Percentiles rank a stretch among this genome's conserved stretches.
phyloP scores from a whole-genome alignment of 352 stramenopile species.

The Globisporangium spinosum region DNA sequence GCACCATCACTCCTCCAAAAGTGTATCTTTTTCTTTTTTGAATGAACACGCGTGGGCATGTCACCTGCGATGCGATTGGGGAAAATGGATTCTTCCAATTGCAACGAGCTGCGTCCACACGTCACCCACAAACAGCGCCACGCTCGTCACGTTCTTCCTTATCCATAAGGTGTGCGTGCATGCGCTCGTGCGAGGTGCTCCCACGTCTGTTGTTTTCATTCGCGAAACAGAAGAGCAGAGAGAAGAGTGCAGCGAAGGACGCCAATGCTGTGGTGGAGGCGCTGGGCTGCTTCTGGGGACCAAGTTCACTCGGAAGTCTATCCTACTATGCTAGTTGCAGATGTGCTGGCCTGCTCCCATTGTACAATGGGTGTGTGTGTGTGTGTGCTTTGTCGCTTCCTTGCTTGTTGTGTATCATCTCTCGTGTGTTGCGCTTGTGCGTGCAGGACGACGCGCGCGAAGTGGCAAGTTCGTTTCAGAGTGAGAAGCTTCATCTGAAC shows the following conservation, averaged over 20 bases:
- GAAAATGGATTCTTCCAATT: neutral
- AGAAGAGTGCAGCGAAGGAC: neutral
- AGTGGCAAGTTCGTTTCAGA: neutral
- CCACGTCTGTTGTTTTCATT: neutral
- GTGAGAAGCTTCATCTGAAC: neutral
- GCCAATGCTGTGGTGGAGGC: neutral
- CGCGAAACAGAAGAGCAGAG: neutral
- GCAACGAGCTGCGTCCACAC: neutral
- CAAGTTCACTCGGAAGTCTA: neutral
- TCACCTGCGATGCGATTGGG: neutral
- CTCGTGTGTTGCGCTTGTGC: neutral
- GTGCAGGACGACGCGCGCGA: neutral
- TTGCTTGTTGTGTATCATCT: neutral
- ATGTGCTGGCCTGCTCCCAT: neutral
- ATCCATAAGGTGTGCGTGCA: neutral
- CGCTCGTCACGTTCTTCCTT: neutral
- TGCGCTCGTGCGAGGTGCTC: neutral
- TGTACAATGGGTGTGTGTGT: neutral
- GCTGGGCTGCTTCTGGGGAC: neutral
- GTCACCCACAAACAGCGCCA: neutral
- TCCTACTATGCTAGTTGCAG: neutral
- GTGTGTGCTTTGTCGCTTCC: neutral
- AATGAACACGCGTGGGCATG: neutral
- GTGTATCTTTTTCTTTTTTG: constrained; percentile 3
- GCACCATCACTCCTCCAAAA: neutral